Percentiles rank a stretch among this genome's conserved stretches.
These are phyloP conservation scores for Ascochyta lentis DNA, from an alignment of 2,329 filamentous ascomycete species.

Conservation along the genomic window DNA sequence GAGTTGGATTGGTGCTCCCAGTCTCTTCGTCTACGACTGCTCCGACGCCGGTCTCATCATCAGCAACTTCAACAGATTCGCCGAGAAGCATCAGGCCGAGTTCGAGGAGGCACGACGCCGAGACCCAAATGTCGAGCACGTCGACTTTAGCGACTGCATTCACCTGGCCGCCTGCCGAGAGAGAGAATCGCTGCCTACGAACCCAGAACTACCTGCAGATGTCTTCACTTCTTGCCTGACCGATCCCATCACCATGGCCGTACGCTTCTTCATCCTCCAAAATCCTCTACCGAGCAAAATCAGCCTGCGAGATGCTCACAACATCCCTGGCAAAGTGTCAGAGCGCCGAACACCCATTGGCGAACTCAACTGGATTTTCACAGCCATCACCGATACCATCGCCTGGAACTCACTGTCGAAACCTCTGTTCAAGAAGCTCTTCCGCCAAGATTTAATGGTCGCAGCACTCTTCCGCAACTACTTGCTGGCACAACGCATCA, in stretches of 20 bases:
- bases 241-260: constrained; percentile 95
- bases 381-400: constrained; percentile 97
- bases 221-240: constrained; percentile 96
- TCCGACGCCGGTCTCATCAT: constrained; percentile 96
- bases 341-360: constrained; percentile 92
- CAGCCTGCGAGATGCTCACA: constrained; percentile 81
- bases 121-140: constrained; percentile 71
- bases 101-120: constrained; percentile 77
- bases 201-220: constrained; percentile 90
- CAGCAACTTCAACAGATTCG: constrained; percentile 90
- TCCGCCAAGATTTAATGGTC: constrained; percentile 98
- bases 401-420: constrained; percentile 95
- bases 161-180: constrained; percentile 90
- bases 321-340: constrained; percentile 88
- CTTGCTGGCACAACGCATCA: constrained; percentile 89
- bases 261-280: constrained; percentile 95
- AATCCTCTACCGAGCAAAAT: constrained; percentile 76
- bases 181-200: constrained; percentile 92
- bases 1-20: constrained; percentile 93
- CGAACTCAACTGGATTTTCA: constrained; percentile 99
- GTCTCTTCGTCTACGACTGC: constrained; percentile 97
- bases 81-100: constrained; percentile 92
- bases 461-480: constrained; percentile 97
- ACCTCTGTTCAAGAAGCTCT: constrained; percentile 93
- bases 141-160: constrained; percentile 82